A percentile compares a stretch with the other conserved stretches of the same genome.
Conservation (phyloP, 305 asterid species). For the Fraxinus nigra region DNA sequence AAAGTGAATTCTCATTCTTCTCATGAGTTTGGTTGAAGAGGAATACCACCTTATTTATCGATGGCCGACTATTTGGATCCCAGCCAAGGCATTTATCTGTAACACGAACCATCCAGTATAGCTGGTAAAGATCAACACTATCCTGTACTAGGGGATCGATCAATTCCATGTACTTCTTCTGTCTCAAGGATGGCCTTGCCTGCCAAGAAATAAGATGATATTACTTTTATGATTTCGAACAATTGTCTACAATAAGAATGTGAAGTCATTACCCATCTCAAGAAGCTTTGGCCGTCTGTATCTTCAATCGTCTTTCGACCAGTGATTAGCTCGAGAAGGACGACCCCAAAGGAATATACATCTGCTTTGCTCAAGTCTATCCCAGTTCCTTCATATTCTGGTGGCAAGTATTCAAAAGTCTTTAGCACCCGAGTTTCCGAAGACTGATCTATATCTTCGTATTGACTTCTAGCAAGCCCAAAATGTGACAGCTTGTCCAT, state of each 20-base stretch:
- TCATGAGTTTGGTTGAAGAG: background rate
- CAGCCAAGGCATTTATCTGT: slow-evolving; percentile 47
- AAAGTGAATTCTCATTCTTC: background rate
- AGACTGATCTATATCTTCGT: slow-evolving; percentile 41
- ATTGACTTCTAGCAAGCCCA: slow-evolving; percentile 37
- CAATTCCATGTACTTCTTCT: slow-evolving; percentile 45
- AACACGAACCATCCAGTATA: slow-evolving; percentile 45
- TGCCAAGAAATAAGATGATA: slow-evolving; percentile 10
- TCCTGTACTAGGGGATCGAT: slow-evolving; percentile 46
- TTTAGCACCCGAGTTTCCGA: slow-evolving; percentile 36
- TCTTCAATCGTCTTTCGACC: slow-evolving; percentile 53
- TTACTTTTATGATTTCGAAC: background rate
- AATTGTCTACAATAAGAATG: background rate
- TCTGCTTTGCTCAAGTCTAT: slow-evolving; percentile 50
- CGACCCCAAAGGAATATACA: slow-evolving; percentile 63
- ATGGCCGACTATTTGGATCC: slow-evolving; percentile 50
- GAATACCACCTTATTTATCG: slow-evolving; percentile 43
- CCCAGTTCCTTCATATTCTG: slow-evolving; percentile 57
- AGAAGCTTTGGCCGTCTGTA: slow-evolving; percentile 54
- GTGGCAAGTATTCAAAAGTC: slow-evolving; percentile 58
- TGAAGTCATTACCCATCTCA: slow-evolving; percentile 50
- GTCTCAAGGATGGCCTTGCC: slow-evolving; percentile 54
- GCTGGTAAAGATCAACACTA: slow-evolving; percentile 47
- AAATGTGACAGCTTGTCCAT: slow-evolving; percentile 41
- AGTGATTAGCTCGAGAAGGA: slow-evolving; percentile 55